phyloP scores from a whole-genome alignment of 306 rosid genomes.

The Fagus crenata region DNA sequence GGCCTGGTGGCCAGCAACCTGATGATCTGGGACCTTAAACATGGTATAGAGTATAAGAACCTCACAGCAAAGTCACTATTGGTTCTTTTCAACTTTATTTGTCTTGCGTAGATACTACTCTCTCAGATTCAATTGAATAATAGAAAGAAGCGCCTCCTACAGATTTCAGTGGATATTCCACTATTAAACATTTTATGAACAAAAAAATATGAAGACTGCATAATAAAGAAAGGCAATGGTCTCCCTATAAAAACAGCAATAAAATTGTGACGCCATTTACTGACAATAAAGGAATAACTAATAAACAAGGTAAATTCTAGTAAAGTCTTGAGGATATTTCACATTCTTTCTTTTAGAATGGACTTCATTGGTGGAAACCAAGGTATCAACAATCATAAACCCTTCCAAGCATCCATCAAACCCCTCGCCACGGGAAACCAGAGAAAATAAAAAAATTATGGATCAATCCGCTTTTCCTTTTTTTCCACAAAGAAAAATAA shows the following conservation, averaged over 20 bases:
- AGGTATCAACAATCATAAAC: not conserved
- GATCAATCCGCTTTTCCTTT: not conserved
- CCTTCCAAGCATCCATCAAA: too few relatives aligned
- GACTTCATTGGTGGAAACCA: not conserved
- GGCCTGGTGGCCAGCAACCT: conserved; percentile 85
- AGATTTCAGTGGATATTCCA: not conserved
- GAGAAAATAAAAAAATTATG: too few relatives aligned
- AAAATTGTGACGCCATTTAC: not conserved
- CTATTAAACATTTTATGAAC: not conserved
- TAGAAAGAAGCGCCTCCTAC: not conserved
- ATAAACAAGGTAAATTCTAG: not conserved
- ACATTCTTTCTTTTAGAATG: not conserved
- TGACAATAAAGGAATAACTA: not conserved
- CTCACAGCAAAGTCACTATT: conserved; percentile 3
- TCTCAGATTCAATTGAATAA: not conserved
- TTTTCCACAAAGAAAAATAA: not conserved
- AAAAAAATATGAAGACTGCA: not conserved
- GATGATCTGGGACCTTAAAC: conserved; percentile 79
- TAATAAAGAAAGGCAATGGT: not conserved
- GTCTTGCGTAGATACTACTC: not conserved
- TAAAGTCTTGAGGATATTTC: not conserved
- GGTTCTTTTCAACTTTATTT: not conserved
- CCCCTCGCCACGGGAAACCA: too few relatives aligned
- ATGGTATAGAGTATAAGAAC: conserved; percentile 34
- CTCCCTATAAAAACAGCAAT: not conserved